Evolutionary conservation across 2,329 filamentous ascomycete species (phyloP).

Genomic region (Coleophoma crateriformis): DNA sequence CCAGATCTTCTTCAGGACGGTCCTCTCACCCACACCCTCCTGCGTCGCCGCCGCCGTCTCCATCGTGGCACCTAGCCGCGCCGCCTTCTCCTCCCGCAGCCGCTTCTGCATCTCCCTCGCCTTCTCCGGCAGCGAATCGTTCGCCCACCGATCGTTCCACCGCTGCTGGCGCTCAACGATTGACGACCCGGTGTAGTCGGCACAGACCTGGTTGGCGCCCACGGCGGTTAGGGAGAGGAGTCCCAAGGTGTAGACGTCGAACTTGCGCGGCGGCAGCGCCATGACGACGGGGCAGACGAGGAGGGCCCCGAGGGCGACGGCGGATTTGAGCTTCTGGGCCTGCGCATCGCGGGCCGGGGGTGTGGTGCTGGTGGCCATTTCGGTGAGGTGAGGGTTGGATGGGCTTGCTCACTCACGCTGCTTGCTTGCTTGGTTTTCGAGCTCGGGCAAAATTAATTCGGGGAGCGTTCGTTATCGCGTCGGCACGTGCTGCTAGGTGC

Average conservation of each 20-base stretch:
- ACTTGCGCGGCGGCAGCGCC: constrained; percentile 53
- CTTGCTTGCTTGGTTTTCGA: not conserved
- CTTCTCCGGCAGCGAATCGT: constrained; percentile 11
- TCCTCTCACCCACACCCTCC: constrained; percentile 9
- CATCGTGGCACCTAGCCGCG: constrained; percentile 2
- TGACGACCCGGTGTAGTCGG: constrained; percentile 21
- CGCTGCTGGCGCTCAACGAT: constrained; percentile 15
- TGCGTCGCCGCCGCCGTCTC: constrained; percentile 5
- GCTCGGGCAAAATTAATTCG: not conserved
- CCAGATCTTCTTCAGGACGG: constrained; percentile 44
- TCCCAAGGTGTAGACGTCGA: constrained; percentile 54
- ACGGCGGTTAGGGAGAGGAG: constrained; percentile 34
- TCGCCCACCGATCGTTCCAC: constrained; percentile 2
- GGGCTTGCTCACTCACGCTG: no score
- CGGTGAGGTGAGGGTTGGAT: not conserved
- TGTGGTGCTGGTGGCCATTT: constrained; percentile 8
- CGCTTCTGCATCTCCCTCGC: constrained; percentile 17
- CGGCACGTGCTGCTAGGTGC: not conserved
- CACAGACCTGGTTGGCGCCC: constrained; percentile 22
- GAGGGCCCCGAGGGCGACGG: constrained; percentile 36
- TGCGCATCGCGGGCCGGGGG: not conserved
- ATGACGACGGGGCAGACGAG: constrained; percentile 48
- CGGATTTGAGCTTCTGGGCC: constrained; percentile 11
- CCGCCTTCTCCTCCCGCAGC: constrained; percentile 16
- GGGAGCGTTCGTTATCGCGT: not conserved